Base-by-base conservation (phyloP, 2,329 filamentous ascomycete genomes). In the Claviceps maximensis region DNA sequence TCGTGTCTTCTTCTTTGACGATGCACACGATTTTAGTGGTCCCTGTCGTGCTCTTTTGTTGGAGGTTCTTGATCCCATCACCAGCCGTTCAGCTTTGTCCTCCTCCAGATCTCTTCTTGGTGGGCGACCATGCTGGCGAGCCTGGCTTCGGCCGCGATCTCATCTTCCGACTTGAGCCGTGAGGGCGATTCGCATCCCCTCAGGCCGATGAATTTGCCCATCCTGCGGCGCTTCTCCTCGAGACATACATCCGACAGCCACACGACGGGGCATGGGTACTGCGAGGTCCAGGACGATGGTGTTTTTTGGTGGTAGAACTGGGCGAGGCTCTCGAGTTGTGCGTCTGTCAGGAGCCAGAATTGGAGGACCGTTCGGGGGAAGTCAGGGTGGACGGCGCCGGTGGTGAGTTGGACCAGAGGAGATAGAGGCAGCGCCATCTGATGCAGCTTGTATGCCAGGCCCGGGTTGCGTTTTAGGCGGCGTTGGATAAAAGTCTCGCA, bases 201-300 rank as follows among this genome's bases (percentile, higher is more conserved):
- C 53, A 89, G 70, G 13, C 86, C 86, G 63, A 89, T 87, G 59
- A 89, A 89, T 59, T 78, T 74, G 47, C 85, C 86, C 63, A 89
- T 79, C 68, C 82, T 82, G 56, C 84, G 72, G 56, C 85, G 74
- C 73, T 89, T 89, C 63, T 89, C 76, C 65, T 82, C 78, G 27
- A 83, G 65, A 2, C 71, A 67, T 55, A 81, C 65, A 55, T 74
- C 68, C 5, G 67, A 65, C 2, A 67, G 64, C 85, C 84, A 89
- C 51, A 71, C 67, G 62, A 89, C 77, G n/a, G 78, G 80, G 58
- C 79, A 81, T 0, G 86, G 86, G 64, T 89, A 89, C 55, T 77
- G 72, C 49, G 65, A 58, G 2, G 76, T 76, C 70, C 73, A 80
- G n/a, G 65, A 62, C 54, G 71, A 71, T 1, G 78, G 80, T 1